A percentile compares a stretch with the other conserved stretches of the same genome.
These are phyloP conservation scores for Neobulgaria alba DNA, from an alignment of 2,329 filamentous ascomycete species.

Conservation along the genomic window DNA sequence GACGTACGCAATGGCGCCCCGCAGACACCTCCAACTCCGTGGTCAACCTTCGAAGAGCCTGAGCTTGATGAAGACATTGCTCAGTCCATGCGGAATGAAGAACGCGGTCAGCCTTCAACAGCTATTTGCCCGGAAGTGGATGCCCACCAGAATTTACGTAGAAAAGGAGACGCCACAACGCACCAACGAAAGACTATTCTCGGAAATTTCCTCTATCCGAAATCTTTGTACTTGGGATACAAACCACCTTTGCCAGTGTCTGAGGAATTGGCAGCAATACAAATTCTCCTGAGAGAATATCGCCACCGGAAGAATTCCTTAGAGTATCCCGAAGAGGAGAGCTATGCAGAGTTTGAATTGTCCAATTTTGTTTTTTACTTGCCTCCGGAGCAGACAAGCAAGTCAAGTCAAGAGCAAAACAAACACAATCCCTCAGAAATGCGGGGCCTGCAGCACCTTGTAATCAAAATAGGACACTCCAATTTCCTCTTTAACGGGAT, in stretches of 20 bases:
- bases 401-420: no score
- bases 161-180: no score
- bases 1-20: no score
- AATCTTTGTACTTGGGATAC: not conserved
- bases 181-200: no score
- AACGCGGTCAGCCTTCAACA: no score
- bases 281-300: not conserved
- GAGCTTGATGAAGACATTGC: no score
- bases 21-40: no score
- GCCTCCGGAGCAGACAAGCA: no score
- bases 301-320: not conserved
- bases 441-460: slow-evolving; percentile 44
- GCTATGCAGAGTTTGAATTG: slow-evolving; percentile 40
- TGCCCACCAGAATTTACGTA: no score
- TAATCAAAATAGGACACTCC: slow-evolving; percentile 30
- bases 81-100: no score
- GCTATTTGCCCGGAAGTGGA: no score
- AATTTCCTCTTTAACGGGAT: slow-evolving; percentile 52
- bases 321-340: slow-evolving; percentile 1
- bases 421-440: slow-evolving; percentile 39
- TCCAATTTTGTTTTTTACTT: slow-evolving; percentile 52
- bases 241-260: not conserved
- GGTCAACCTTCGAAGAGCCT: no score
- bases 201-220: not conserved
- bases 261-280: not conserved